A percentile compares a stretch with the other conserved stretches of the same genome.
Evolutionary conservation across 208 protist species (phyloP).

Genomic region (Angomonas deanei): DNA sequence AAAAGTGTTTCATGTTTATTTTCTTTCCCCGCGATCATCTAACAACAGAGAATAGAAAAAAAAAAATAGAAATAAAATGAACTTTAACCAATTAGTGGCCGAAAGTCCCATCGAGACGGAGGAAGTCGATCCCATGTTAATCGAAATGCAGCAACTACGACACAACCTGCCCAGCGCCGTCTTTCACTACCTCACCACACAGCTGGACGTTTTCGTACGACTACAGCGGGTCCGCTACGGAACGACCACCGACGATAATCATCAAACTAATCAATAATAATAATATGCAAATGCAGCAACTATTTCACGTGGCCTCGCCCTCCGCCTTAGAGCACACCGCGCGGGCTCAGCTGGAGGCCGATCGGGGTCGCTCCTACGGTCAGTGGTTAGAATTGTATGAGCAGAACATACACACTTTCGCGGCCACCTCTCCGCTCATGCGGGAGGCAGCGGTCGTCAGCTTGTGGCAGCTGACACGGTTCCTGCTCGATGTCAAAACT

Average conservation of each 20-base stretch:
- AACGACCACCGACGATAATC: too few species aligned
- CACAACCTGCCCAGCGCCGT: neutral
- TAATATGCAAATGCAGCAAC: neutral
- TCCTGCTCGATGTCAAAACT: slow-evolving; percentile 16
- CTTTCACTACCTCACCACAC: neutral
- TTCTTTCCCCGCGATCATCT: too few species aligned
- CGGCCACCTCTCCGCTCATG: slow-evolving; percentile 16
- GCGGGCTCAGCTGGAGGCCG: neutral
- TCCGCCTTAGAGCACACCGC: slow-evolving; percentile 14
- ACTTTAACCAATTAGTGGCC: too few species aligned
- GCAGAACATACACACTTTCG: slow-evolving; percentile 3
- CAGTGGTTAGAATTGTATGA: slow-evolving; percentile 35
- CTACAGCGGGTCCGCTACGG: slow-evolving; percentile 23
- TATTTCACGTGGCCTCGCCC: neutral
- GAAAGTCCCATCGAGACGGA: too few species aligned
- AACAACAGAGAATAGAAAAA: neutral
- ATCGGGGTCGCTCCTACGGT: slow-evolving; percentile 2
- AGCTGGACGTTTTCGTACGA: slow-evolving; percentile 13
- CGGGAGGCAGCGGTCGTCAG: slow-evolving; percentile 6
- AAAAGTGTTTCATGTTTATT: too few species aligned
- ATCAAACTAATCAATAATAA: too few species aligned
- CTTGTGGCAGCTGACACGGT: slow-evolving; percentile 24
- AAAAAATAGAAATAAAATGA: neutral
- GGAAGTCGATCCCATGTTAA: too few species aligned
- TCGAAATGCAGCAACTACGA: too few species aligned